Conservation (phyloP, 2,329 filamentous ascomycete genomes). For the Nigrospora sphaerica region DNA sequence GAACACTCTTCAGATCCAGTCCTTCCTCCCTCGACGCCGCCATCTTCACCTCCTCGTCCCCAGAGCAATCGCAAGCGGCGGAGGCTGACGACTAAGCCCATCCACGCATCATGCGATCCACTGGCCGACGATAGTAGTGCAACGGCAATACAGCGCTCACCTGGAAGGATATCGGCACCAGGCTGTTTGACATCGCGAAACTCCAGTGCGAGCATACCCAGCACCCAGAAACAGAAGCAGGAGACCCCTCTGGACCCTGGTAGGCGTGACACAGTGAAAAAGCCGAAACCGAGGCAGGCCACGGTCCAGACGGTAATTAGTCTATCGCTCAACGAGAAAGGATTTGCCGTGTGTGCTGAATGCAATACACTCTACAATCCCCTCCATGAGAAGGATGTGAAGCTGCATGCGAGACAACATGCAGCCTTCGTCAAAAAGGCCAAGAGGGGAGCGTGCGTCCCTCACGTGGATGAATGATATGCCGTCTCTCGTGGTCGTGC, state of each 20-base stretch:
- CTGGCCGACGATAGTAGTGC: too few relatives aligned
- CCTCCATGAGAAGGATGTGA: slow-evolving; percentile 33
- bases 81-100: slow-evolving; percentile 21
- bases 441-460: background rate
- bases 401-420: slow-evolving; percentile 30
- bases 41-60: slow-evolving; percentile 16
- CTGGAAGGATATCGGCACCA: too few relatives aligned
- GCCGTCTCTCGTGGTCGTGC: too few relatives aligned
- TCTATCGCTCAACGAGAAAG: slow-evolving; percentile 26
- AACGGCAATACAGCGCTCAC: too few relatives aligned
- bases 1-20: slow-evolving; percentile 9
- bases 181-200: background rate
- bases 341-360: slow-evolving; percentile 32
- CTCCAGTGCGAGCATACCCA: background rate
- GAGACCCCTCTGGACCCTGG: background rate
- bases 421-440: slow-evolving; percentile 13
- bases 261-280: slow-evolving; percentile 3
- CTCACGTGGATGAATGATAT: too few relatives aligned
- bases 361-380: slow-evolving; percentile 38
- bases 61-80: slow-evolving; percentile 16
- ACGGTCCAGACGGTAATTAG: slow-evolving; percentile 34
- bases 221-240: slow-evolving; percentile 1
- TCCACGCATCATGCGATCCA: background rate
- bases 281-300: slow-evolving; percentile 11
- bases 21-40: slow-evolving; percentile 18